Evolutionary conservation across 1,284 basidiomycete species (phyloP).

Genomic region (Farysia itapuensis): DNA sequence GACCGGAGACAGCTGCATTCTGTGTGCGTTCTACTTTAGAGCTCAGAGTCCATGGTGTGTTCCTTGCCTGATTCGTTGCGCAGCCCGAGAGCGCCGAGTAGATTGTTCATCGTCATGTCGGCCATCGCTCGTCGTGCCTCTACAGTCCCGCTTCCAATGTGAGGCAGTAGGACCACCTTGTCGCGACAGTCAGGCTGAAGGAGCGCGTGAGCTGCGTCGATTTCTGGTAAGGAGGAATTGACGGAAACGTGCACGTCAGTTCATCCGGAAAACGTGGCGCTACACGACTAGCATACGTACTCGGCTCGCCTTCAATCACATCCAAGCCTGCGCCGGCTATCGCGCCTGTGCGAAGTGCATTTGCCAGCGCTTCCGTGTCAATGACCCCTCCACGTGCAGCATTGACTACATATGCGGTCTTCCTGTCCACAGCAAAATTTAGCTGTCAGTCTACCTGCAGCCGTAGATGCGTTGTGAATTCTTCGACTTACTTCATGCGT

Average conservation of each 20-base stretch:
- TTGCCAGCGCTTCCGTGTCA: slow-evolving; percentile 77
- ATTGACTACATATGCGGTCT: slow-evolving; percentile 45
- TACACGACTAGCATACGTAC: slow-evolving; percentile 9
- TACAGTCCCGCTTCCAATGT: slow-evolving; percentile 83
- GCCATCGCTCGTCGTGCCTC: slow-evolving; percentile 85
- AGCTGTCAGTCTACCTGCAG: slow-evolving; percentile 4
- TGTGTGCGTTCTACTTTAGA: slow-evolving; percentile 9
- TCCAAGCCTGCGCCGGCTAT: slow-evolving; percentile 92
- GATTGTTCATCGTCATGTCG: slow-evolving; percentile 37
- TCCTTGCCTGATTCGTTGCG: slow-evolving; percentile 18
- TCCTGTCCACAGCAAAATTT: slow-evolving; percentile 6
- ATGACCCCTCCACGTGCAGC: slow-evolving; percentile 68
- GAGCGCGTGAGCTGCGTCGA: slow-evolving; percentile 74
- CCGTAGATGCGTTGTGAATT: too few species aligned
- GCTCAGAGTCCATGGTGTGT: slow-evolving; percentile 34
- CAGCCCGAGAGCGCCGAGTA: slow-evolving; percentile 40
- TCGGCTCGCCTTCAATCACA: slow-evolving; percentile 89
- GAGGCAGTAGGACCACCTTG: slow-evolving; percentile 79
- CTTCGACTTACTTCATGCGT: slow-evolving; percentile 75
- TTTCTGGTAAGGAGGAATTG: slow-evolving; percentile 56
- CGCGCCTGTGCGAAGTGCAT: slow-evolving; percentile 73
- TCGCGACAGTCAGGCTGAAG: slow-evolving; percentile 61
- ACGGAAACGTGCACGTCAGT: too few species aligned
- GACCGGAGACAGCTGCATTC: too few species aligned
- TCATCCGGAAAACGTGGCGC: too few species aligned